Percentiles rank a stretch among this genome's conserved stretches.
Evolutionary conservation across 1,139 yeast species (phyloP).

Genomic region (Pichia norvegensis): DNA sequence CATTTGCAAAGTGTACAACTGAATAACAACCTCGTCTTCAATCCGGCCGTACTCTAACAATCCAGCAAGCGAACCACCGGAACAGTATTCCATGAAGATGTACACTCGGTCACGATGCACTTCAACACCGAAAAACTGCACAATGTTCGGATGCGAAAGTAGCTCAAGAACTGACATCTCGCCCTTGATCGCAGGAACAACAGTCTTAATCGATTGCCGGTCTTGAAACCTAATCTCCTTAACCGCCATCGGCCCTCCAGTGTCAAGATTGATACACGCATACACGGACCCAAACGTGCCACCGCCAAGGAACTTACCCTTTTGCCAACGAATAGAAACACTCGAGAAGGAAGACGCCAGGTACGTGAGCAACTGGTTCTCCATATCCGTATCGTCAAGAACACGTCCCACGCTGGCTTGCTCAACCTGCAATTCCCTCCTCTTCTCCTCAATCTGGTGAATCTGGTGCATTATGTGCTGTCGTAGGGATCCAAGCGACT

Average conservation of each 20-base stretch:
- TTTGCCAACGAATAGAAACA: slow-evolving; percentile 94
- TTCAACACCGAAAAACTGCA: slow-evolving; percentile 93
- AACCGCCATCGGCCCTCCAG: slow-evolving; percentile 96
- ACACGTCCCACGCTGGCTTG: slow-evolving; percentile 74
- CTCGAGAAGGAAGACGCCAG: slow-evolving; percentile 87
- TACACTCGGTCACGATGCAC: slow-evolving; percentile 94
- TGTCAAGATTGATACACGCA: slow-evolving; percentile 86
- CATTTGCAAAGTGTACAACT: slow-evolving; percentile 85
- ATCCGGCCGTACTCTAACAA: slow-evolving; percentile 83
- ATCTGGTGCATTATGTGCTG: slow-evolving; percentile 56
- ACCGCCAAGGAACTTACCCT: slow-evolving; percentile 87
- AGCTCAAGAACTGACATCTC: slow-evolving; percentile 96
- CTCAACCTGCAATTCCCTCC: slow-evolving; percentile 44
- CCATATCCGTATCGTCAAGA: slow-evolving; percentile 77
- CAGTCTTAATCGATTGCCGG: slow-evolving; percentile 73
- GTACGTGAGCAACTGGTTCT: slow-evolving; percentile 77
- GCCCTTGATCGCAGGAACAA: slow-evolving; percentile 84
- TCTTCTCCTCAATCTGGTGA: slow-evolving; percentile 47
- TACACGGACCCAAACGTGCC: slow-evolving; percentile 95
- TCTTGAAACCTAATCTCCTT: slow-evolving; percentile 91
- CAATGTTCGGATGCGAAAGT: slow-evolving; percentile 92
- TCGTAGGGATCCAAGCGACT: slow-evolving; percentile 46
- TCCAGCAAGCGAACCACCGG: slow-evolving; percentile 88
- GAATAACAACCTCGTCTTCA: slow-evolving; percentile 91
- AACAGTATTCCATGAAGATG: slow-evolving; percentile 96